These are phyloP conservation scores for Microbotryomycetes sp. DNA, from an alignment of 1,284 basidiomycete genomes.

Conservation along the genomic window DNA sequence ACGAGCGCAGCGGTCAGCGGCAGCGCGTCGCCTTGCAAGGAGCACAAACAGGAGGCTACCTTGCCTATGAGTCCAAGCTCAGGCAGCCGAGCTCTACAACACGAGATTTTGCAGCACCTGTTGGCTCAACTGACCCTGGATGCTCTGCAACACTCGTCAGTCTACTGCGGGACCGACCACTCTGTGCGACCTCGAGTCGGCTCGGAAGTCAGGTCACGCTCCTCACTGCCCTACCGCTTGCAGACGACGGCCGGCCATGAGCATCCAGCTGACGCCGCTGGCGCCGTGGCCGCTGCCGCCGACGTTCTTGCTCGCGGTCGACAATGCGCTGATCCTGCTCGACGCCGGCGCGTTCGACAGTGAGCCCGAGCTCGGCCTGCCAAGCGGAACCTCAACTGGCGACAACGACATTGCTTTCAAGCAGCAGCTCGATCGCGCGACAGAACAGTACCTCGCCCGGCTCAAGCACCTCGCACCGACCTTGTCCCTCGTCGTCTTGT, in stretches of 20 bases:
- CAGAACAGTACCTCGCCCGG: conserved; percentile 12
- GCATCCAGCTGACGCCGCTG: conserved; percentile 33
- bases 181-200: too few relatives aligned
- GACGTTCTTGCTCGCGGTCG: conserved; percentile 80
- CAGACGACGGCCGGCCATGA: conserved; percentile 10
- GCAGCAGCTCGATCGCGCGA: background rate
- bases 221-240: background rate
- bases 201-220: background rate
- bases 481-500: conserved; percentile 79
- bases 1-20: background rate
- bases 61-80: background rate
- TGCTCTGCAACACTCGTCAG: too few relatives aligned
- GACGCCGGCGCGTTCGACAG: conserved; percentile 62
- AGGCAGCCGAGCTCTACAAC: too few relatives aligned
- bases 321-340: conserved; percentile 85
- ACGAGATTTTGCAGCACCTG: too few relatives aligned
- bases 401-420: conserved; percentile 11
- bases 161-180: too few relatives aligned
- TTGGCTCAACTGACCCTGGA: too few relatives aligned
- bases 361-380: conserved; percentile 1
- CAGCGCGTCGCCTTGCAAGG: background rate
- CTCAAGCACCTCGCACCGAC: conserved; percentile 56
- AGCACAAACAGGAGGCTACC: background rate
- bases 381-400: background rate
- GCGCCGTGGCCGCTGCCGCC: conserved; percentile 37